Evolutionary conservation across 352 stramenopile species (phyloP).

Genomic region (Globisporangium rhizosaccharum): DNA sequence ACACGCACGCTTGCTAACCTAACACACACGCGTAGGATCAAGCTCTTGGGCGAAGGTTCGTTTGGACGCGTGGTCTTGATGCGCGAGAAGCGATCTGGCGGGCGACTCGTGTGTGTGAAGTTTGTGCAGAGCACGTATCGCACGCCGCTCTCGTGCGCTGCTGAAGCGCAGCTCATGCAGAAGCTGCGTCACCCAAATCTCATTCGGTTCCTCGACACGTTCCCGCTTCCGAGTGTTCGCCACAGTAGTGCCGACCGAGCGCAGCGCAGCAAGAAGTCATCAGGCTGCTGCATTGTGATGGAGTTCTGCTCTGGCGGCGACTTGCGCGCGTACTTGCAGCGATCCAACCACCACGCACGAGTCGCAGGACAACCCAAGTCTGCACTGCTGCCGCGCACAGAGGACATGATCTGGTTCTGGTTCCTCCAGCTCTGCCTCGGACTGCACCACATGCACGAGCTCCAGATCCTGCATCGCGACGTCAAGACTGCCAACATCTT

Average conservation of each 20-base stretch:
- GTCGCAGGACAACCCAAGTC: too few relatives aligned
- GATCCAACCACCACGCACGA: slow-evolving; percentile 2
- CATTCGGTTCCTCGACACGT: slow-evolving; percentile 78
- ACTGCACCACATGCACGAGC: slow-evolving; percentile 85
- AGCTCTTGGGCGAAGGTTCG: slow-evolving; percentile 82
- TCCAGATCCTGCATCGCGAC: slow-evolving; percentile 80
- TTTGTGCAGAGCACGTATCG: slow-evolving; percentile 56
- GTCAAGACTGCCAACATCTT: slow-evolving; percentile 92
- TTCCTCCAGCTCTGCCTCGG: slow-evolving; percentile 88
- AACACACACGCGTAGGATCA: slow-evolving; percentile 25
- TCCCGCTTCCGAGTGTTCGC: slow-evolving; percentile 11
- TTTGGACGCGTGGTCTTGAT: slow-evolving; percentile 90
- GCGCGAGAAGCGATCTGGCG: slow-evolving; percentile 60
- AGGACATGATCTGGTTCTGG: slow-evolving; percentile 87
- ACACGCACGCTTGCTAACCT: background rate
- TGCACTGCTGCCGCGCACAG: slow-evolving; percentile 16
- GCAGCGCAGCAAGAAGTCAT: slow-evolving; percentile 9
- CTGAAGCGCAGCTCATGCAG: slow-evolving; percentile 73
- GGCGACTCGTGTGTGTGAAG: slow-evolving; percentile 84
- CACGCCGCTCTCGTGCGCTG: slow-evolving; percentile 16
- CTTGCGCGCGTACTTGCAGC: slow-evolving; percentile 30
- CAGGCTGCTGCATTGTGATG: slow-evolving; percentile 84
- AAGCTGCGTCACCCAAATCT: slow-evolving; percentile 88
- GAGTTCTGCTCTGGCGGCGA: slow-evolving; percentile 88
- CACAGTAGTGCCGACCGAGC: background rate